Evolutionary conservation across 345 rosid genomes (phyloP).

Genomic region (Aethionema arabicum): DNA sequence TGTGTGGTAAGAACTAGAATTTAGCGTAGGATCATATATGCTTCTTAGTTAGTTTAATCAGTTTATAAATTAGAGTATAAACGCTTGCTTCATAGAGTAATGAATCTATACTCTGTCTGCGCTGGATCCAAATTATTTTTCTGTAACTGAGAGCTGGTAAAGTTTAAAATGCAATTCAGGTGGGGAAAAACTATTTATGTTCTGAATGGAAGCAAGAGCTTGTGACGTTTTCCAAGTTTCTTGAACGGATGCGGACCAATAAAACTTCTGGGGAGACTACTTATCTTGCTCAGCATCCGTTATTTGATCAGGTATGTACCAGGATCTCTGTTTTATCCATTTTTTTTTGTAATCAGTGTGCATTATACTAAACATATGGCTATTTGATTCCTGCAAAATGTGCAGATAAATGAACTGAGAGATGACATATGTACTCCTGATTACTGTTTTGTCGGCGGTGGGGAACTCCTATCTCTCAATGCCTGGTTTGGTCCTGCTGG

Average conservation of each 20-base stretch:
- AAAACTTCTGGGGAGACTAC: slow-evolving; percentile 51
- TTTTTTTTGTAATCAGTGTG: background rate
- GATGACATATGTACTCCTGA: slow-evolving; percentile 87
- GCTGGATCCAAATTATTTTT: slow-evolving; percentile 14
- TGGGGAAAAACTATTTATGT: slow-evolving; percentile 89
- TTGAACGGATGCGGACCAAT: slow-evolving; percentile 66
- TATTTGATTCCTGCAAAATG: slow-evolving; percentile 25
- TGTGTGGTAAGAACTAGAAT: too few relatives aligned
- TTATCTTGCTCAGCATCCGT: slow-evolving; percentile 93
- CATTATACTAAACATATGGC: slow-evolving; percentile 24
- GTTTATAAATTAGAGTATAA: background rate
- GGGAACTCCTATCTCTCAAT: slow-evolving; percentile 79
- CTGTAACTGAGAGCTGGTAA: slow-evolving; percentile 54
- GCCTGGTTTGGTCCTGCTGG: slow-evolving; percentile 99
- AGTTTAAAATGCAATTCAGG: slow-evolving; percentile 69
- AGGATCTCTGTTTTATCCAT: background rate
- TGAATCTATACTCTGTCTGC: background rate
- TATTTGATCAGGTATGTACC: slow-evolving; percentile 80
- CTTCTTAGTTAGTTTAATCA: background rate
- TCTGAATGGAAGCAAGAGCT: slow-evolving; percentile 98
- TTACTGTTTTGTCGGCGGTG: slow-evolving; percentile 94
- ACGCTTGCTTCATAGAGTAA: background rate
- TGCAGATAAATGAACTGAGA: slow-evolving; percentile 79
- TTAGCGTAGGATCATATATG: slow-evolving; percentile 1
- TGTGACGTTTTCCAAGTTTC: slow-evolving; percentile 84